These are phyloP conservation scores for Notholithocarpus densiflorus DNA, from an alignment of 306 rosid species.

Conservation along the genomic window DNA sequence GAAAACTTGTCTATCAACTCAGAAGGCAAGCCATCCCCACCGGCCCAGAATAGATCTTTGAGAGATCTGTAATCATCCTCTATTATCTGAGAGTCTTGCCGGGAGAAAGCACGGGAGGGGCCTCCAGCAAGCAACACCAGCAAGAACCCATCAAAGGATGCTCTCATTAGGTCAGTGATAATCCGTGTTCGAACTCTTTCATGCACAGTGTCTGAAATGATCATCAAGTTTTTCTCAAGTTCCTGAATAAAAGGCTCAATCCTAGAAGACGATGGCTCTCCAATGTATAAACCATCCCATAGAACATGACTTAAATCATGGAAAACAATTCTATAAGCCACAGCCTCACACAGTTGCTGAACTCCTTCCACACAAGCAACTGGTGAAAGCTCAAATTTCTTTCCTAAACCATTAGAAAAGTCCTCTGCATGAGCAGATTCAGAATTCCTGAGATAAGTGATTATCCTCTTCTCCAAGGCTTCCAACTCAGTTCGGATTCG, in stretches of 20 bases:
- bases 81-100: constrained; percentile 75
- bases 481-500: constrained; percentile 81
- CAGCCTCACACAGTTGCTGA: constrained; percentile 87
- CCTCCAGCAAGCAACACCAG: constrained; percentile 97
- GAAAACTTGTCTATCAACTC: constrained; percentile 83
- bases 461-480: constrained; percentile 80
- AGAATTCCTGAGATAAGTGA: constrained; percentile 86
- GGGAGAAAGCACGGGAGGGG: constrained; percentile 78
- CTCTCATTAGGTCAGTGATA: constrained; percentile 87
- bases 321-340: constrained; percentile 77
- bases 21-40: constrained; percentile 91
- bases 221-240: constrained; percentile 66
- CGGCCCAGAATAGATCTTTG: constrained; percentile 85
- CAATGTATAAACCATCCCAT: constrained; percentile 85
- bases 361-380: constrained; percentile 89
- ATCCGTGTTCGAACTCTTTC: constrained; percentile 83
- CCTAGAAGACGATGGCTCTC: constrained; percentile 76
- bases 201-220: constrained; percentile 64
- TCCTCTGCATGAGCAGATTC: constrained; percentile 86
- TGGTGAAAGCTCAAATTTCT: constrained; percentile 80
- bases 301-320: constrained; percentile 71
- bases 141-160: constrained; percentile 93
- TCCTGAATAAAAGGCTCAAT: constrained; percentile 77
- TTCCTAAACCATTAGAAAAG: constrained; percentile 75
- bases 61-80: constrained; percentile 84